Evolutionary conservation across 148 eudicot genomes (phyloP).

Genomic region (Cornus controversa): DNA sequence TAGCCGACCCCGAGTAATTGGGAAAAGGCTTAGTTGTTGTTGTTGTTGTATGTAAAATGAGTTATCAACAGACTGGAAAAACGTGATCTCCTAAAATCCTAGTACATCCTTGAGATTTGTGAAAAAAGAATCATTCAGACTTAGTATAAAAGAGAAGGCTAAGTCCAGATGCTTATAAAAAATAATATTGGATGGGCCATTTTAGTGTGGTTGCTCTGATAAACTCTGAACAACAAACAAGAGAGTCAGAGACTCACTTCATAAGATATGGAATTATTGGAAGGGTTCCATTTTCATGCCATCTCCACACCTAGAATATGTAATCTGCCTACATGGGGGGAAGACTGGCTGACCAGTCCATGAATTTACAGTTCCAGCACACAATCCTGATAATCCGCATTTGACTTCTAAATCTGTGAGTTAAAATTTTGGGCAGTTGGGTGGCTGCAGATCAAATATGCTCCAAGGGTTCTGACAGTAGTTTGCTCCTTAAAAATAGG

Average conservation of each 20-base stretch:
- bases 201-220: background rate
- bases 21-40: too few species aligned
- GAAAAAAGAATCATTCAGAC: background rate
- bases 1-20: too few species aligned
- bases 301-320: background rate
- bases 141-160: background rate
- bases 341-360: background rate
- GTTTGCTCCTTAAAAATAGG: background rate
- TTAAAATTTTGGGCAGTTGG: background rate
- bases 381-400: background rate
- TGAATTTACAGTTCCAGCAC: background rate
- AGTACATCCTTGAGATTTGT: background rate
- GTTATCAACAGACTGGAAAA: background rate
- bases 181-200: too few species aligned
- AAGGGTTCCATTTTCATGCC: background rate
- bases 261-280: background rate
- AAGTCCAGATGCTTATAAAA: background rate
- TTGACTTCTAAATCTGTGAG: too few species aligned
- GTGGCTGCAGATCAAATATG: background rate
- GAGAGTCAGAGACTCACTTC: background rate
- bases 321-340: background rate
- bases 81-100: background rate
- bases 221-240: background rate
- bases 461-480: background rate
- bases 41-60: background rate